These are phyloP conservation scores for Fusarium nelsonii DNA, from an alignment of 2,329 filamentous ascomycete species.

Conservation along the genomic window DNA sequence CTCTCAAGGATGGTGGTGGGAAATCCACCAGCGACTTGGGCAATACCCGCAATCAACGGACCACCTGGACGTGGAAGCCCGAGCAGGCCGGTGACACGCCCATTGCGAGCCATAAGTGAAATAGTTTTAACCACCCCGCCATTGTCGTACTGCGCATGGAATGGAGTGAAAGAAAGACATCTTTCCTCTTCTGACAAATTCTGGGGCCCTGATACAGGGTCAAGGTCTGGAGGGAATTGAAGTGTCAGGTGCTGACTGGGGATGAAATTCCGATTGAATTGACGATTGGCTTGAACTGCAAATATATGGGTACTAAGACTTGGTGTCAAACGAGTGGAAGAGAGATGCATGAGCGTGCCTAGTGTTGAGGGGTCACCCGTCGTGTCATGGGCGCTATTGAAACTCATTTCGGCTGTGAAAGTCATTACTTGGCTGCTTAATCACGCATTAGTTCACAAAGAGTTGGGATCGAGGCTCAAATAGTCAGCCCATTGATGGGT, in stretches of 20 bases:
- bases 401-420: neutral
- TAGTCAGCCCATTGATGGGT: slow-evolving; percentile 1
- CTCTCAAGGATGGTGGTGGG: rapidly evolving
- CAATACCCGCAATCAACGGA: neutral
- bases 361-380: neutral
- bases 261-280: neutral
- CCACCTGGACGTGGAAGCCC: slow-evolving; percentile 7
- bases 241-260: slow-evolving; percentile 17
- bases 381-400: neutral
- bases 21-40: slow-evolving; percentile 12
- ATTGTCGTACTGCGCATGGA: neutral
- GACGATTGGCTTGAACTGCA: neutral
- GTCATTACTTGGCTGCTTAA: neutral
- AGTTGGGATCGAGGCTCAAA: neutral
- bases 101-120: slow-evolving; percentile 14
- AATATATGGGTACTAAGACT: slow-evolving; percentile 18
- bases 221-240: slow-evolving; percentile 17
- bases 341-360: slow-evolving; percentile 9
- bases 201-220: slow-evolving; percentile 18
- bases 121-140: neutral
- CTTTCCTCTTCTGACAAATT: slow-evolving; percentile 11
- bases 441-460: no score
- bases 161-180: slow-evolving; percentile 22
- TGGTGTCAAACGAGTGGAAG: slow-evolving; percentile 18
- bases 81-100: slow-evolving; percentile 14